Conservation (phyloP, 106 monocot species). For the Dendrobium nobile region DNA sequence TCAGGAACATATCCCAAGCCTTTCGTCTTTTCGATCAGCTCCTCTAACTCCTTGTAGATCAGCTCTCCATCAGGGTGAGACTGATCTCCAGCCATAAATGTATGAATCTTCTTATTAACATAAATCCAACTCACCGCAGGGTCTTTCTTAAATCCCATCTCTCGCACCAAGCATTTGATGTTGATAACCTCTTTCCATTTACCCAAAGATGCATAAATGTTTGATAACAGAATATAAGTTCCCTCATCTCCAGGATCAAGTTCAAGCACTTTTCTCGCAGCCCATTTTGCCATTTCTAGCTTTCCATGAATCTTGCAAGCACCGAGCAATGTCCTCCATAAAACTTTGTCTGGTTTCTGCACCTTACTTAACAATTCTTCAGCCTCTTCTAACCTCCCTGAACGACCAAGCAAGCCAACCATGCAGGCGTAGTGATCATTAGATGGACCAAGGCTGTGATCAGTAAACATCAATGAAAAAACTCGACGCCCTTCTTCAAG, state of each 20-base stretch:
- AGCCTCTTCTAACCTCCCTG: conserved; percentile 56
- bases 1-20: conserved; percentile 50
- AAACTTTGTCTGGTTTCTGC: conserved; percentile 36
- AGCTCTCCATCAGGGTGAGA: conserved; percentile 24
- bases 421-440: conserved; percentile 50
- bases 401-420: conserved; percentile 52
- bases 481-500: conserved; percentile 49
- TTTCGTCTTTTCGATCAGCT: conserved; percentile 35
- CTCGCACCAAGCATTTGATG: conserved; percentile 37
- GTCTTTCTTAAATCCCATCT: conserved; percentile 49
- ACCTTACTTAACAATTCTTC: conserved; percentile 19
- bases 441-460: conserved; percentile 22
- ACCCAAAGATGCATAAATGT: conserved; percentile 60
- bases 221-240: conserved; percentile 50
- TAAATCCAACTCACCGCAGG: conserved; percentile 72
- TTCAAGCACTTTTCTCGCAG: conserved; percentile 43
- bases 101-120: conserved; percentile 29
- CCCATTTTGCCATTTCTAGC: conserved; percentile 44
- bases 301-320: conserved; percentile 62
- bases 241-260: conserved; percentile 35
- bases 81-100: conserved; percentile 57
- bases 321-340: conserved; percentile 64
- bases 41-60: conserved; percentile 38
- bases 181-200: conserved; percentile 41
- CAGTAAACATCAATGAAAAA: conserved; percentile 27